Evolutionary conservation across 2,329 filamentous ascomycete species (phyloP).

Genomic region (Colletotrichum sansevieriae): DNA sequence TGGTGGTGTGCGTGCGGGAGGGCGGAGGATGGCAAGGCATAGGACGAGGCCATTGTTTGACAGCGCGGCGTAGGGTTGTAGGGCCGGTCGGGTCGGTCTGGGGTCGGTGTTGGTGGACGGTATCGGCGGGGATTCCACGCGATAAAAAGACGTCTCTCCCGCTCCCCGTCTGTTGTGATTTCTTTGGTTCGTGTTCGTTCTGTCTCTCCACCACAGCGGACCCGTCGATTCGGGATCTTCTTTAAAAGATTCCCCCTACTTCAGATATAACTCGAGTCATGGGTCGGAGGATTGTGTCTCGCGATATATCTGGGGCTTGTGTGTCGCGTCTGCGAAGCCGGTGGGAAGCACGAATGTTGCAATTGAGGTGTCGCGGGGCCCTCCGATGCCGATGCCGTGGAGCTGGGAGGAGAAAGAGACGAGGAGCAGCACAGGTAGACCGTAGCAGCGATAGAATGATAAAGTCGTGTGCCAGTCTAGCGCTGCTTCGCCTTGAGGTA

Average conservation of each 20-base stretch:
- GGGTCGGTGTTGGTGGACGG: slow-evolving; percentile 27
- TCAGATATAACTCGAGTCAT: slow-evolving; percentile 22
- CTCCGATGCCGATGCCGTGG: slow-evolving; percentile 16
- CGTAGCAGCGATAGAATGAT: slow-evolving; percentile 1
- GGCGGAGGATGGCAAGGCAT: slow-evolving; percentile 65
- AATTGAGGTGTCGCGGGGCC: slow-evolving; percentile 29
- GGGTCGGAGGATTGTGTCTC: slow-evolving; percentile 1
- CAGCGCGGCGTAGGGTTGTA: slow-evolving; percentile 4
- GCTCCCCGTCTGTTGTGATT: slow-evolving; percentile 11
- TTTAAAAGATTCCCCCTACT: slow-evolving; percentile 22
- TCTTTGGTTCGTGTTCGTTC: slow-evolving; percentile 31
- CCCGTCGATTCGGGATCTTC: slow-evolving; percentile 28
- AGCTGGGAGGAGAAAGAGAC: slow-evolving; percentile 15
- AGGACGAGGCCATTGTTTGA: slow-evolving; percentile 63
- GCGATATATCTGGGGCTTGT: background rate
- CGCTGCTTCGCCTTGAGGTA: slow-evolving; percentile 17
- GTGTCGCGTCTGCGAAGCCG: slow-evolving; percentile 1
- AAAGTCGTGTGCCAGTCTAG: slow-evolving; percentile 22
- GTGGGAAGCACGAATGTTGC: slow-evolving; percentile 5
- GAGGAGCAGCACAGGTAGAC: background rate
- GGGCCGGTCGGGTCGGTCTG: slow-evolving; percentile 26
- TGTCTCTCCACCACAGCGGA: slow-evolving; percentile 30
- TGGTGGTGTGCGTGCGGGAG: slow-evolving; percentile 62
- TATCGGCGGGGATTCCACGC: slow-evolving; percentile 28
- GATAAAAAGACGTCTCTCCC: background rate